These are phyloP conservation scores for Magnolia sinica DNA, from an alignment of 164 flowering plant genomes.

Conservation along the genomic window DNA sequence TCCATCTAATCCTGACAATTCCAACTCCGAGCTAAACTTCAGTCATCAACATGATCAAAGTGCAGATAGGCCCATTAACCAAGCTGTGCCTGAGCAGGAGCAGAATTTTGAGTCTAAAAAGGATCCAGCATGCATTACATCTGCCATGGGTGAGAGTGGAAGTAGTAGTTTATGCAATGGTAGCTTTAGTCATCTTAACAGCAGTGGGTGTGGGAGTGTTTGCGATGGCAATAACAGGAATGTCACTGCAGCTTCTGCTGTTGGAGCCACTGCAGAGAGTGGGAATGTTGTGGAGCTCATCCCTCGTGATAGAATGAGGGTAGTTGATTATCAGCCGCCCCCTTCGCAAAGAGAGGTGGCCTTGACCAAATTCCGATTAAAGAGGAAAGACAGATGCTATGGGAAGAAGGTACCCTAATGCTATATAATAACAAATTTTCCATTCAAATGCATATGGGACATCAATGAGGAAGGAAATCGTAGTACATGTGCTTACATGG, in stretches of 20 bases:
- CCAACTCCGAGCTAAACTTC: conserved; percentile 16
- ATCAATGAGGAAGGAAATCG: too few relatives aligned
- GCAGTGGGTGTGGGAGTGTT: conserved; percentile 43
- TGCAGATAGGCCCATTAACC: conserved; percentile 20
- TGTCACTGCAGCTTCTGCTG: conserved; percentile 27
- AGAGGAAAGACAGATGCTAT: conserved; percentile 92
- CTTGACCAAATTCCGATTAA: conserved; percentile 72
- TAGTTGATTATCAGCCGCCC: conserved; percentile 26
- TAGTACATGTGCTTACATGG: too few relatives aligned
- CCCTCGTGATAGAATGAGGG: conserved; percentile 19
- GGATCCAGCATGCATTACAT: conserved; percentile 34
- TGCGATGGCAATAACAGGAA: conserved; percentile 45
- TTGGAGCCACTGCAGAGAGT: conserved; percentile 27
- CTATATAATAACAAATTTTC: too few relatives aligned
- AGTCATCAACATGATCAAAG: conserved; percentile 22
- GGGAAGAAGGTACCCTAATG: conserved; percentile 64
- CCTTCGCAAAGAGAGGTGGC: conserved; percentile 83
- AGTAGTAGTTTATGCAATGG: conserved; percentile 58
- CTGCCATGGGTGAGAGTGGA: conserved; percentile 53
- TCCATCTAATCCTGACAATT: conserved; percentile 30
- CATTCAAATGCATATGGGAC: too few relatives aligned
- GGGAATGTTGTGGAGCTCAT: conserved; percentile 34
- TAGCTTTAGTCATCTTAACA: conserved; percentile 30
- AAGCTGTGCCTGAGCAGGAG: conserved; percentile 21
- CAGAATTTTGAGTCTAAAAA: conserved; percentile 32